Evolutionary conservation across 2,329 filamentous ascomycete species (phyloP).

Genomic region (Juglanconis juglandina): DNA sequence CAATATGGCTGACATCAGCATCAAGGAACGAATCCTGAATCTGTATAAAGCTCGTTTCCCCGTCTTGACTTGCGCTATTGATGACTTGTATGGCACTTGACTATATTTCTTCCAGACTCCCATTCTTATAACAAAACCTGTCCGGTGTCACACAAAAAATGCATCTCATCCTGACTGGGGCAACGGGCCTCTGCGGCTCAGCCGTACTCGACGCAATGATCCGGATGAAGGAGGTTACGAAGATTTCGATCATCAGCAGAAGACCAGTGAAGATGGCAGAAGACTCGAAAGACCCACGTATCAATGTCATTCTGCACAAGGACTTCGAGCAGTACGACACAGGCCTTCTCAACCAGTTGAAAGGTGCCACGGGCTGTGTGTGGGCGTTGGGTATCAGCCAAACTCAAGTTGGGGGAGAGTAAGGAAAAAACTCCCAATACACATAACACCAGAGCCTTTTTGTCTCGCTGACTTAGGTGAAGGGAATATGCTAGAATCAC

Average conservation of each 20-base stretch:
- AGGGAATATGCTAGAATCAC: slow-evolving; percentile 67
- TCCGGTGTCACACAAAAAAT: slow-evolving; percentile 31
- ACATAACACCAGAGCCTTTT: too few relatives aligned
- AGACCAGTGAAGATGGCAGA: slow-evolving; percentile 62
- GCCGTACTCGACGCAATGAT: slow-evolving; percentile 61
- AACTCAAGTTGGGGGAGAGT: slow-evolving; percentile 57
- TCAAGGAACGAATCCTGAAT: too few relatives aligned
- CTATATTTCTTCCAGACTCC: too few relatives aligned
- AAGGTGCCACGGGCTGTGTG: slow-evolving; percentile 64
- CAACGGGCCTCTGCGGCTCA: slow-evolving; percentile 63
- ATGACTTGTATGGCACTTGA: too few relatives aligned
- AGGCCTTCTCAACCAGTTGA: slow-evolving; percentile 54
- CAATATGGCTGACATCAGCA: too few relatives aligned
- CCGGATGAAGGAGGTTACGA: slow-evolving; percentile 51
- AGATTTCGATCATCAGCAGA: slow-evolving; percentile 66
- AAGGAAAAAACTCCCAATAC: slow-evolving; percentile 21
- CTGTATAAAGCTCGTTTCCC: too few relatives aligned
- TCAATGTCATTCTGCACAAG: slow-evolving; percentile 64
- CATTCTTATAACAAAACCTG: background rate
- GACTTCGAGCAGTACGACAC: slow-evolving; percentile 62
- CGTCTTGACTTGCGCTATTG: too few relatives aligned
- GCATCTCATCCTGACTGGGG: slow-evolving; percentile 67
- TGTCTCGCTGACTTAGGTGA: background rate
- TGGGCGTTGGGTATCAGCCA: slow-evolving; percentile 71
- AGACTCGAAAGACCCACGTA: slow-evolving; percentile 52